A percentile compares a stretch with the other conserved stretches of the same genome.
These are phyloP conservation scores for Fusarium aywerte DNA, from an alignment of 2,329 filamentous ascomycete species.

Conservation along the genomic window DNA sequence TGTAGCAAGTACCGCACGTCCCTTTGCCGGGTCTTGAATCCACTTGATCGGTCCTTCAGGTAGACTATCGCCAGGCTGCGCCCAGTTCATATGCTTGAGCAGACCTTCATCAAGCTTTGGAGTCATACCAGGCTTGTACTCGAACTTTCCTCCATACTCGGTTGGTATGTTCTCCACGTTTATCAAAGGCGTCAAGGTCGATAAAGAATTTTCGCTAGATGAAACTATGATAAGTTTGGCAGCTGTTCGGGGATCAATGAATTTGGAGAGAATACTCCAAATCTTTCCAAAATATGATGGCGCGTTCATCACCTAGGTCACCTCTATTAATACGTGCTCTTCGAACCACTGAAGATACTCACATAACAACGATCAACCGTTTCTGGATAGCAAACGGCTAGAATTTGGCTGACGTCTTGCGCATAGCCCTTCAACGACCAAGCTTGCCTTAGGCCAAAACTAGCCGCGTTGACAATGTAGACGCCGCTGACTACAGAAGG, in stretches of 20 bases:
- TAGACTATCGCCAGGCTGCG: neutral
- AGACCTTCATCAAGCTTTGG: neutral
- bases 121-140: neutral
- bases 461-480: neutral
- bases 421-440: conserved; percentile 1
- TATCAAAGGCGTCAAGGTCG: neutral
- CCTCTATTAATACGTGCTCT: neutral
- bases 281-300: neutral
- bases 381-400: neutral
- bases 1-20: neutral
- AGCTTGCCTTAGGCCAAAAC: neutral
- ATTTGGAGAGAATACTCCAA: neutral
- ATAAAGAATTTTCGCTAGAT: neutral
- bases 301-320: neutral
- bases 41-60: neutral
- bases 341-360: neutral
- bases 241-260: neutral
- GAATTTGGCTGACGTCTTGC: neutral
- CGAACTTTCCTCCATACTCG: neutral
- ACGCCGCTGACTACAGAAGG: neutral
- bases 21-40: neutral
- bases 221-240: neutral
- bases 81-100: neutral
- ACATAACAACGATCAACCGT: neutral
- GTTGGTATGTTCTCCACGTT: neutral